Conservation (phyloP, 1,284 basidiomycete species). For the Ustilago nuda region DNA sequence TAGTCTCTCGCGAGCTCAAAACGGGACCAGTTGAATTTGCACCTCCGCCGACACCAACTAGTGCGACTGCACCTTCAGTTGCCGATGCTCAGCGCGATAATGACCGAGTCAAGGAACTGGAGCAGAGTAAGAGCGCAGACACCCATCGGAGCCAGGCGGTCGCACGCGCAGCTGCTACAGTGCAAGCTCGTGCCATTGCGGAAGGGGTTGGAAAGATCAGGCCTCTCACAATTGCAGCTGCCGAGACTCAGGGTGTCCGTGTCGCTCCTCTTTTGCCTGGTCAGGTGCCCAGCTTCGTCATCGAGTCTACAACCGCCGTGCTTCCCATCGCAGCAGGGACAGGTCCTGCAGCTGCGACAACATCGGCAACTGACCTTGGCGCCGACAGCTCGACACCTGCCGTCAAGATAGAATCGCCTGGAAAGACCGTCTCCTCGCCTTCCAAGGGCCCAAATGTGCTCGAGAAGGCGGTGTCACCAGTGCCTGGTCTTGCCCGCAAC, state of each 20-base stretch:
- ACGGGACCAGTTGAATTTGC: conserved; percentile 36
- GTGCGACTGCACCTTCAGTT: conserved; percentile 28
- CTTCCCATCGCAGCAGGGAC: conserved; percentile 14
- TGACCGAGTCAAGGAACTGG: conserved; percentile 35
- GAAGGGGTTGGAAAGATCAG: conserved; percentile 45
- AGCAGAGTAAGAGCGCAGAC: conserved; percentile 20
- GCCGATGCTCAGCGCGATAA: conserved; percentile 43
- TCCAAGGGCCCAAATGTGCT: conserved; percentile 20
- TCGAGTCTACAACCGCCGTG: conserved; percentile 37
- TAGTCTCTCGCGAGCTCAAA: conserved; percentile 37
- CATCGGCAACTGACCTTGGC: neutral
- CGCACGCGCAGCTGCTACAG: conserved; percentile 37
- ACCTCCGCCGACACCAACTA: conserved; percentile 45
- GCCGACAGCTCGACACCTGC: conserved; percentile 7
- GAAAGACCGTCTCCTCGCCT: conserved; percentile 21
- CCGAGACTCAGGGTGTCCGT: conserved; percentile 42
- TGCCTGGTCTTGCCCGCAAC: conserved; percentile 35
- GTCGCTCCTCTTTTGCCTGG: conserved; percentile 48
- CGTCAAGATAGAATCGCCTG: conserved; percentile 22
- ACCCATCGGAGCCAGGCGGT: conserved; percentile 43
- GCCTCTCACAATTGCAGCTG: conserved; percentile 42
- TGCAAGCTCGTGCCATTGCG: conserved; percentile 38
- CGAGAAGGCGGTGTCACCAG: conserved; percentile 38
- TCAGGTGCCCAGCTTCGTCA: conserved; percentile 50
- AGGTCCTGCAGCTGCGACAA: conserved; percentile 3